Conservation (phyloP, 768 basidiomycete species). For the Rhizopogon salebrosus region DNA sequence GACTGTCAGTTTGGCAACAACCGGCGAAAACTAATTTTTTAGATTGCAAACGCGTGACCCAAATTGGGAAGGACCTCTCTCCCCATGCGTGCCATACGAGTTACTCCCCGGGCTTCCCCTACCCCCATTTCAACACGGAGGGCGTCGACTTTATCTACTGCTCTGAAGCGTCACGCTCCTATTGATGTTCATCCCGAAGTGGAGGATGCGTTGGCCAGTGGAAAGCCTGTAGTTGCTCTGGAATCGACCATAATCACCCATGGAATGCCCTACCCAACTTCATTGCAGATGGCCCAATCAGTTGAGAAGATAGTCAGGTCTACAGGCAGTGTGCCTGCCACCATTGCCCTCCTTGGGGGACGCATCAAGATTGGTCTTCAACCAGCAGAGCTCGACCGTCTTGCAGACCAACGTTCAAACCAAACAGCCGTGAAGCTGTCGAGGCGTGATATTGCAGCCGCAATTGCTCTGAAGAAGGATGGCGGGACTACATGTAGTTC, state of each 20-base stretch:
- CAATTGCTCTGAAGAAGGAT: constrained; percentile 59
- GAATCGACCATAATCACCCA: constrained; percentile 93
- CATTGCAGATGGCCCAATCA: constrained; percentile 62
- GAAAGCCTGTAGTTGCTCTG: constrained; percentile 77
- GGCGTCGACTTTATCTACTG: not conserved
- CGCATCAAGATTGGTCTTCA: constrained; percentile 83
- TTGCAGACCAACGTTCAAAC: constrained; percentile 49
- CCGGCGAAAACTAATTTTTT: too few relatives aligned
- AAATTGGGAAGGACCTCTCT: too few relatives aligned
- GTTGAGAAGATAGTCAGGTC: constrained; percentile 72
- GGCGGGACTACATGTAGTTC: constrained; percentile 82
- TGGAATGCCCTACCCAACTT: constrained; percentile 82
- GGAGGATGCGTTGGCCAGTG: constrained; percentile 63
- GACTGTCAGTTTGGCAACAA: too few relatives aligned
- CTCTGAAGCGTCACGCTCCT: constrained; percentile 12
- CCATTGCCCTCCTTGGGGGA: constrained; percentile 80
- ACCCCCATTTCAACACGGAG: not conserved
- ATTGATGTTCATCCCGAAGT: constrained; percentile 83
- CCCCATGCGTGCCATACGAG: too few relatives aligned
- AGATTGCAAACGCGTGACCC: too few relatives aligned
- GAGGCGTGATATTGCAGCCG: constrained; percentile 73
- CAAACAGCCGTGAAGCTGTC: constrained; percentile 59
- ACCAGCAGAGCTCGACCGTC: constrained; percentile 53
- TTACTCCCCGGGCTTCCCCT: too few relatives aligned
- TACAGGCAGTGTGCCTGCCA: constrained; percentile 81